Evolutionary conservation across 2,329 filamentous ascomycete genomes (phyloP), one percentile per base, ranked within the genome.

Genomic region (Cercospora brassicicola): DNA sequence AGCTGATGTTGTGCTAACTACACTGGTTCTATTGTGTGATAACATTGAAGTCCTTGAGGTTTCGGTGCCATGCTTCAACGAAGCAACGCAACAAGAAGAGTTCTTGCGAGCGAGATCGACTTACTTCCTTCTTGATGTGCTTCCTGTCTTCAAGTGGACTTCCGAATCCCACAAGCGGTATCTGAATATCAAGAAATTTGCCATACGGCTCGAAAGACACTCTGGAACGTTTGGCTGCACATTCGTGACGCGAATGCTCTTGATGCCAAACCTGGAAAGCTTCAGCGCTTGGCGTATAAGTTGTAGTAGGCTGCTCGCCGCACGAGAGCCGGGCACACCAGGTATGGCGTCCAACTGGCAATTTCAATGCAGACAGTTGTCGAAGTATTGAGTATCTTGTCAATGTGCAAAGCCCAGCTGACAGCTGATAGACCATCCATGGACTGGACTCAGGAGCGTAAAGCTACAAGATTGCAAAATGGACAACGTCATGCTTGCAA

Each of bases 1-100:
- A 65, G 48, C 66, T 36, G 66, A 68, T 59, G 62, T 68, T 20
- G 59, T 65, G 45, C 48, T 68, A 18, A 68, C 66, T 28, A 59
- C 48, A 15, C 51, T 68, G 33, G 45, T 62, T 28, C 28, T 59
- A 11, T 36, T 68, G 31, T 68, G 66, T 53, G 56, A 64, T 23
- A 62, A 68, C 48, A 60, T 68, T 15, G 59, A 51, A 31, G 62
- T 61, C n/a, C 59, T 68, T 20, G 66, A 68, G 20, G 55, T 61
- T 9, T 68, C 66, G 5, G 60, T 68, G 6, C 57, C 66, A 8
- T 65, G 62, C 23, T 31, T 65, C 13, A 48, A 55, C 8, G 57
- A 48, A 18, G 45, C 42, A 36, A 59, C 62, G 39, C 62, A 63
- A 26, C 31, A 63, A 7, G 62, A 65, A 28, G 62, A 36, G 8